Evolutionary conservation across 192 early-diverging fungal species (phyloP), one percentile per base, ranked within the genome.

Genomic region (Podila minutissima): DNA sequence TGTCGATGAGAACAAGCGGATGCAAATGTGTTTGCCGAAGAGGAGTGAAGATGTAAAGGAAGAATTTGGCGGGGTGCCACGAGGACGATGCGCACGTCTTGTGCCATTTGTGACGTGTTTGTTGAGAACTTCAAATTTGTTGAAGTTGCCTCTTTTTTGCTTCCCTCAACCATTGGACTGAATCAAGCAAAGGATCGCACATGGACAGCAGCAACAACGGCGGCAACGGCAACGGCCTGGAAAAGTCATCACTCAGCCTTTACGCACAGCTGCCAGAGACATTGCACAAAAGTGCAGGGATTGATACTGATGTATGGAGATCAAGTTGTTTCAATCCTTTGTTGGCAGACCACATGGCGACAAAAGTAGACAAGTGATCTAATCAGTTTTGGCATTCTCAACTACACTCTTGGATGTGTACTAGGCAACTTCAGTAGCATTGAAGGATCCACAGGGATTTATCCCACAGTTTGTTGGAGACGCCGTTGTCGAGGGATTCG

Each of bases 121-220:
- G 15, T 46, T 46, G 41, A n/a, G 13, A 46, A 0, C 1, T 0
- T 4, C 41, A 46, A 46, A 3, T 46, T 46, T 46, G 41, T 46
- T 41, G 7, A 46, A 15, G 41, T 46, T 49, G 28, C 19, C 28
- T 67, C 2, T 63, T 63, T 63, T 63, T 38, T 41, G 13, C 20
- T 37, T 38, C 4, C 35, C 15, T 63, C 20, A 7, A 33, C 28
- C 28, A 35, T 38, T n/a, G 41, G 41, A 46, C 33, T 22, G 20
- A 22, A 15, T 38, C 33, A 10, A 20, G 19, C 32, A 62, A 29
- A 32, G 20, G 53, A 55, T 26, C 17, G 22, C 20, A 13, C 62
- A 78, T 78, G 75, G 69, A 78, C 64, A 63, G 53, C 22, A 20
- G 62, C 49, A 64, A 67, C 57, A 64, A 66, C 38, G n/a, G 29